A percentile compares a stretch with the other conserved stretches of the same genome.
Conservation (phyloP, 441 rosid species). For the Aquilaria agallochum region DNA sequence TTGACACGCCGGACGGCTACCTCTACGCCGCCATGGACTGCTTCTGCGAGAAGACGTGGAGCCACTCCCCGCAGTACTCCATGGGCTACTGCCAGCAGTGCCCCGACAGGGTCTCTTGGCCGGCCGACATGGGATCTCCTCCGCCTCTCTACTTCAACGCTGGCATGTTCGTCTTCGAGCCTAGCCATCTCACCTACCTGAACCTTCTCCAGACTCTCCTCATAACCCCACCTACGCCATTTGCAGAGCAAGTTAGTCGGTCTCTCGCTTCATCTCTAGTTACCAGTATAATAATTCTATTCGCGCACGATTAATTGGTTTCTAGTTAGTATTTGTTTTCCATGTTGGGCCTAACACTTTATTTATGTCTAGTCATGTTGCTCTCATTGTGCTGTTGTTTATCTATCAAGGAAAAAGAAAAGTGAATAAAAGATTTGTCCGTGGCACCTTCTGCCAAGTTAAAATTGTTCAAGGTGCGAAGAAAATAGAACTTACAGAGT, state of each 20-base stretch:
- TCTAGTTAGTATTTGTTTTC: too few species aligned
- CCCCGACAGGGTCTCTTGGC: conserved; percentile 49
- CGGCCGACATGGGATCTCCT: conserved; percentile 49
- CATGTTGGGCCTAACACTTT: too few species aligned
- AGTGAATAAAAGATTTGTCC: too few species aligned
- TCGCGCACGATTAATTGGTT: too few species aligned
- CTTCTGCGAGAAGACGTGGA: conserved; percentile 64
- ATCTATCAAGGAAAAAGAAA: too few species aligned
- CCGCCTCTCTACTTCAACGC: conserved; percentile 76
- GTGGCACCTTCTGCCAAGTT: too few species aligned
- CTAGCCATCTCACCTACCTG: conserved; percentile 38
- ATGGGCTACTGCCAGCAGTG: conserved; percentile 66
- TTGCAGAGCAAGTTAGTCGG: conserved; percentile 56
- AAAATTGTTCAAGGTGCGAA: too few species aligned
- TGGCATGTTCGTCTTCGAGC: conserved; percentile 69
- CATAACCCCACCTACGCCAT: conserved; percentile 52
- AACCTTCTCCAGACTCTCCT: conserved; percentile 37
- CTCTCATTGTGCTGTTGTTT: too few species aligned
- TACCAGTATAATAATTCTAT: too few species aligned
- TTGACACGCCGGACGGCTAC: conserved; percentile 44
- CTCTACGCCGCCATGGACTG: conserved; percentile 64
- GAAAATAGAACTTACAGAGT: too few species aligned
- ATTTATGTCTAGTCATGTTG: too few species aligned
- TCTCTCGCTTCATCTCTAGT: too few species aligned
- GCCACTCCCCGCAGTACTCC: conserved; percentile 38